Evolutionary conservation across 2,329 filamentous ascomycete species (phyloP), one percentile per base, ranked within the genome.

Genomic region (Penicillium sp.): DNA sequence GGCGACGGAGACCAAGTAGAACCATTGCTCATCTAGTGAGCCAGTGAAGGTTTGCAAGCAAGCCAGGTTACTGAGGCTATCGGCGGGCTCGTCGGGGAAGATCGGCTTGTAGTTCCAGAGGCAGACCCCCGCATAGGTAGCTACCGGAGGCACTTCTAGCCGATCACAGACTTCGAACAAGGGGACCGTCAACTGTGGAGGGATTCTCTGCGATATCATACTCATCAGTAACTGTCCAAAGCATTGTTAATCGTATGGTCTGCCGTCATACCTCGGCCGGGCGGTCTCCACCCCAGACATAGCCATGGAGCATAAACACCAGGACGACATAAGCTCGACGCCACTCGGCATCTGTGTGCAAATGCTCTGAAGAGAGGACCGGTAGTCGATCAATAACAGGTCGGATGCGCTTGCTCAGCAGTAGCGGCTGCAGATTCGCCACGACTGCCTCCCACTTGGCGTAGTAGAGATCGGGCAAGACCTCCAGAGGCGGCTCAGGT

Each of bases 31-130:
- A 73, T 99, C 95, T 56, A 96, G 82, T 7, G 92, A 93, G 52
- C 95, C 95, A 16, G 95, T 98, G 72, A 97, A 96, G 16, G 95
- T 97, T 69, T 88, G 87, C 60, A 98, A 82, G 2, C 91, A 95
- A 41, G 91, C 88, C 56, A 99, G 83, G 69, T 99, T 98, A 70
- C 95, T 89, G 47, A 98, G 83, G 63, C 87, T 87, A 70, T 96
- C 91, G 58, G 95, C 86, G 37, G 85, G 84, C 75, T 97, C 93
- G 62, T 91, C 86, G 60, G 87, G 79, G 72, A 98, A 97, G 55
- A 98, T 84, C 0, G 93, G 91, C 76, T 93, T 94, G 82, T 92
- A 98, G 78, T 99, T 99, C 95, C 95, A 99, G 27, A 99, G 83
- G 65, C 91, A 94, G 4, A 97, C 82, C 7, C 89, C 91, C 6